Evolutionary conservation across 1,284 basidiomycete species (phyloP), one percentile per base, ranked within the genome.

Genomic region (Volvariella surrecta): DNA sequence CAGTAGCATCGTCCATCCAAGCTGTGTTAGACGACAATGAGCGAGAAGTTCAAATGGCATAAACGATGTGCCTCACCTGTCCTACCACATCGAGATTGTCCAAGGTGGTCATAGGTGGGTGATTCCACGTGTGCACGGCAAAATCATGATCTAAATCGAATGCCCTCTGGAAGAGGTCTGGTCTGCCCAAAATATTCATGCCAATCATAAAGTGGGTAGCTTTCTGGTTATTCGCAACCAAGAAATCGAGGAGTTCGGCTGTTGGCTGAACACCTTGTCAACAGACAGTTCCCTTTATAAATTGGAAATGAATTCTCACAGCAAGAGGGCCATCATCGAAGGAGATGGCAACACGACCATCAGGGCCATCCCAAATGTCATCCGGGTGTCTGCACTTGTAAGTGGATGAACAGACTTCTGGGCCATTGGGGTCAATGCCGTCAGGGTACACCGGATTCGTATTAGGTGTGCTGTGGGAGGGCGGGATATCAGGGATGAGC

Each of bases 181-280:
- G 71, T 57, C 82, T 66, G 40, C 60, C 46, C 22, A 82, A 54
- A 49, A 92, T 83, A 55, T 88, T 82, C 22, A 67, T 53, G 20
- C 89, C 89, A 52, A 93, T 91, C 66, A 89, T 74, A 58, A 91
- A 92, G 59, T 91, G 88, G 1, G 89, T 92, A 1, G 79, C 76
- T 6, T 58, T 69, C 45, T 78, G 59, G 43, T 79, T 72, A 45
- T 89, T 70, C n/a, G 63, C 43, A 48, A 70, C 50, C 40, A 91
- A 64, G 58, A 87, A 89, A 19, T 60, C 47, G 40, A 60, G 52
- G 40, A 68, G 60, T n/a, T 44, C 50, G 6, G 58, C 51, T 8
- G 66, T 60, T 6, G 60, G 52, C 57, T 66, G 45, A 41, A 16
- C 9, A 24, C 24, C 8, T 7, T 15, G 15, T 2, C 40, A 21